A percentile compares a stretch with the other conserved stretches of the same genome.
These are phyloP conservation scores for Backusella tarrabulga DNA, from an alignment of 192 early-diverging fungal genomes.

Conservation along the genomic window DNA sequence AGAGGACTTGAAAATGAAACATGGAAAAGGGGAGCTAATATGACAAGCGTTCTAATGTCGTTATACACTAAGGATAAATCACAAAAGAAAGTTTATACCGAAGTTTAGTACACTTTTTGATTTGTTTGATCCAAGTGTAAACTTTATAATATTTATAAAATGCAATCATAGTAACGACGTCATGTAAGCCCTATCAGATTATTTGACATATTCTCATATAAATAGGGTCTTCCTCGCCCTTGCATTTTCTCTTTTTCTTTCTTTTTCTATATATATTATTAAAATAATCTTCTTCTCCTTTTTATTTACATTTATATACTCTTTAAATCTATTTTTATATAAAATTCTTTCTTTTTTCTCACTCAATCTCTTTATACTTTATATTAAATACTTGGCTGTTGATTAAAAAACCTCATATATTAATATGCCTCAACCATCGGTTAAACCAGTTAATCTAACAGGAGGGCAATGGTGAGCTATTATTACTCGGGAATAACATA, in stretches of 20 bases:
- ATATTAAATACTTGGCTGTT: not conserved
- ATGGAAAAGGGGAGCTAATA: not conserved
- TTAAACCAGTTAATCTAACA: conserved; percentile 14
- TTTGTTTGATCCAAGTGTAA: not conserved
- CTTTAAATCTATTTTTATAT: not conserved
- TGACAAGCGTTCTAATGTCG: not conserved
- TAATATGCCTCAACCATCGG: not conserved
- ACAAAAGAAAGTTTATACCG: not conserved
- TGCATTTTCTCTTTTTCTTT: not conserved
- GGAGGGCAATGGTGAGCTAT: conserved; percentile 12
- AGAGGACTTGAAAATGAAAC: not conserved
- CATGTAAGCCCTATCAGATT: not conserved
- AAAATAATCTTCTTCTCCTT: not conserved
- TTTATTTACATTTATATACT: not conserved
- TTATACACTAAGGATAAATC: not conserved
- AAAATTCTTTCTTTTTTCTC: conserved; percentile 5
- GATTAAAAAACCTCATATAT: not conserved
- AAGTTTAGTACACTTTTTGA: not conserved
- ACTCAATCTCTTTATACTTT: not conserved
- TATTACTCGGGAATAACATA: not conserved
- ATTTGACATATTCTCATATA: not conserved
- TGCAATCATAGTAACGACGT: not conserved
- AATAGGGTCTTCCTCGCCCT: not conserved
- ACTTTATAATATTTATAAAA: not conserved
- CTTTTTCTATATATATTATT: not conserved